phyloP scores from a whole-genome alignment of 2,329 filamentous ascomycete genomes.

The Neurospora crassa region DNA sequence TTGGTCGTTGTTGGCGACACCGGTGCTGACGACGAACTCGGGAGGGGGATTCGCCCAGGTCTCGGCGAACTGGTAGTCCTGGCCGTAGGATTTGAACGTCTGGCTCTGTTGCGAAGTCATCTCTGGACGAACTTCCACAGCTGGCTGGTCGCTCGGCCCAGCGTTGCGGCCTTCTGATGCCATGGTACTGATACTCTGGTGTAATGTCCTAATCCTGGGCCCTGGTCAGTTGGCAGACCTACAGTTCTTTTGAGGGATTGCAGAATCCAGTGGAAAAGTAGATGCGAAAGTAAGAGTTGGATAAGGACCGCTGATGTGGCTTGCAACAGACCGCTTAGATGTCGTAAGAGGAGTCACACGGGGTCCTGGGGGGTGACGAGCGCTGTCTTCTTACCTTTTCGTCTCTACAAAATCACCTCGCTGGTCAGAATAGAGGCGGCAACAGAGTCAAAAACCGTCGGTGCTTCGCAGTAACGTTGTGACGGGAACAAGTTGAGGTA shows the following conservation, averaged over 20 bases:
- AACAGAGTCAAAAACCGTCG: background rate
- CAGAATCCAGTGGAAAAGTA: background rate
- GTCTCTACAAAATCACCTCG: background rate
- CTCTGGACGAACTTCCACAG: slow-evolving; percentile 9
- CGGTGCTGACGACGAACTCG: slow-evolving; percentile 5
- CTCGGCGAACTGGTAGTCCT: slow-evolving; percentile 6
- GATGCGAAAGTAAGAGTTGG: background rate
- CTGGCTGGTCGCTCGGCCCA: slow-evolving; percentile 7
- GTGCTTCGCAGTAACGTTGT: background rate
- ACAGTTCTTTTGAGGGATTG: background rate
- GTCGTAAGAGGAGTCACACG: background rate
- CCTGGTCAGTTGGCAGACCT: background rate
- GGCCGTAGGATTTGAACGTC: slow-evolving; percentile 3
- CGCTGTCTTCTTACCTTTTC: background rate
- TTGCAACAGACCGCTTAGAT: background rate
- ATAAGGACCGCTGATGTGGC: background rate
- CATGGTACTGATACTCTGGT: slow-evolving; percentile 6
- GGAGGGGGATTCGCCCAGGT: slow-evolving; percentile 2
- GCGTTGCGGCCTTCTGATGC: slow-evolving; percentile 6
- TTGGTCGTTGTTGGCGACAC: slow-evolving; percentile 1
- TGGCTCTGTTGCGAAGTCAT: background rate
- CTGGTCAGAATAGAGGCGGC: background rate
- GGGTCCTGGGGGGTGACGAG: background rate
- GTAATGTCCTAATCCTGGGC: background rate
- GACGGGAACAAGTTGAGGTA: background rate